Percentiles rank a stretch among this genome's conserved stretches.
Evolutionary conservation across 257 asterid genomes (phyloP).

Genomic region (Solanum virginianum): DNA sequence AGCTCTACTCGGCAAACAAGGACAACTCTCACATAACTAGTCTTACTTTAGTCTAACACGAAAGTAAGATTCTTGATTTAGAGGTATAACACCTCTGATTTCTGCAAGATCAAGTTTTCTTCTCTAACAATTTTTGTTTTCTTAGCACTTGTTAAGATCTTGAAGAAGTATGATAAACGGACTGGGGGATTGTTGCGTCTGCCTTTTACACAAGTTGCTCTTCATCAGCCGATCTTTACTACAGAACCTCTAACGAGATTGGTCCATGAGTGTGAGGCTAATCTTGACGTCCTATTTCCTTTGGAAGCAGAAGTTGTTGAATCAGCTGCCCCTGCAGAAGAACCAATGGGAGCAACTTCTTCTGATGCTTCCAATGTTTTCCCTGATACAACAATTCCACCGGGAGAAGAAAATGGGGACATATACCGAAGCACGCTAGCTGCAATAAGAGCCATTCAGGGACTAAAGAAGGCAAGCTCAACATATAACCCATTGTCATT

Average conservation of each 20-base stretch:
- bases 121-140: background rate
- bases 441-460: slow-evolving; percentile 62
- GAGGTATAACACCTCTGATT: background rate
- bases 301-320: slow-evolving; percentile 66
- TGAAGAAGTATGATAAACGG: slow-evolving; percentile 90
- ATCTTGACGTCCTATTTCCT: slow-evolving; percentile 67
- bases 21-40: background rate
- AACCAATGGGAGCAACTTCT: background rate
- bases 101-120: background rate
- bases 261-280: slow-evolving; percentile 74
- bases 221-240: slow-evolving; percentile 74
- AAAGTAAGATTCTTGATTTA: background rate
- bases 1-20: background rate
- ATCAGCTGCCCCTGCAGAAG: slow-evolving; percentile 20
- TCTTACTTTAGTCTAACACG: background rate
- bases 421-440: slow-evolving; percentile 63
- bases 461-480: slow-evolving; percentile 58
- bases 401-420: slow-evolving; percentile 47
- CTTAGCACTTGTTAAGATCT: slow-evolving; percentile 68
- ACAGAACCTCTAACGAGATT: slow-evolving; percentile 70
- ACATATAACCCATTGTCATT: slow-evolving; percentile 59
- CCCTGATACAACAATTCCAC: slow-evolving; percentile 7
- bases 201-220: slow-evolving; percentile 67
- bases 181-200: slow-evolving; percentile 64
- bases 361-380: slow-evolving; percentile 10